Base-by-base conservation (phyloP, 148 eudicot genomes). In the Fagopyrum homotropicum region DNA sequence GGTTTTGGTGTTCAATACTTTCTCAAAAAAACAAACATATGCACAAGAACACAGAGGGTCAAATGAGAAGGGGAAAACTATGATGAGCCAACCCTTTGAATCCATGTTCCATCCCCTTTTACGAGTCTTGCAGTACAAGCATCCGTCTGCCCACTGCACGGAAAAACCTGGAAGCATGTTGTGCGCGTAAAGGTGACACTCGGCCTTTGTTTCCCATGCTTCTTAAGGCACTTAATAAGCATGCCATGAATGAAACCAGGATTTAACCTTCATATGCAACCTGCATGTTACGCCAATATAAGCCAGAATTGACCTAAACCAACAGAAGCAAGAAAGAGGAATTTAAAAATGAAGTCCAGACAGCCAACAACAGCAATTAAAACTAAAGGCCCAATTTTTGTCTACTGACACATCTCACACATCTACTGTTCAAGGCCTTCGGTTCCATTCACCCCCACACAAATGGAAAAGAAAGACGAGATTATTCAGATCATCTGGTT, bases 161-260 rank as follows among this genome's bases (percentile, higher is more conserved):
- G 19, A 15, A n/a, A 5, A 55, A n/a, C 17, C 15, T 16, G 59
- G 2, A 55, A 55, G 59, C 19, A 52, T 17, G 6, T 55, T 55
- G 59, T 15, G 59, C 59, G 17, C 17, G 8, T 17, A 55, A 55
- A 6, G 17, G 17, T 55, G 22, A 35, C 2, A 35, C 40, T 35
- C 40, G 3, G 2, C 40, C 40, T 35, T 35, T 49, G 19, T 19
- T 17, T 57, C 3, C 29, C 64, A 17, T 57, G 30, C 30, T 57
- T 57, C 64, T 22, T 1, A 6, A 19, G 64, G 64, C 64, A 57
- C 35, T 57, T 57, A 19, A 57, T 57, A 57, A 57, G 19, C 64
- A 57, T 57, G 64, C 64, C 35, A 57, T 57, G 30, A 57, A 57
- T 57, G 30, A 57, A 57, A 57, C 11, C 64, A 19, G 64, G 64